These are phyloP conservation scores for Jaltomata sinuosa DNA, from an alignment of 257 asterid species.

Conservation along the genomic window DNA sequence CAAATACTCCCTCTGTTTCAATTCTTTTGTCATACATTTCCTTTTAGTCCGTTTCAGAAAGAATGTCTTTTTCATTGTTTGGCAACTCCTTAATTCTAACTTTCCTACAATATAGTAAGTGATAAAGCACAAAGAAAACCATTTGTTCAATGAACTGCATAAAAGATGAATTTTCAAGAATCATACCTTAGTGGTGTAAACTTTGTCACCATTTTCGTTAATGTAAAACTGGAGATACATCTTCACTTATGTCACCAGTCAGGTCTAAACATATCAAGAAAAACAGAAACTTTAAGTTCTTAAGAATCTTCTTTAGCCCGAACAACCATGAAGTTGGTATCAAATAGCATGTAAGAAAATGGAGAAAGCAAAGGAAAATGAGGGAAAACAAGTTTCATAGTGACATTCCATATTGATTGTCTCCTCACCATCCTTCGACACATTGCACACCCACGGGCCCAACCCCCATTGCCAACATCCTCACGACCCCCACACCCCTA, in stretches of 20 bases:
- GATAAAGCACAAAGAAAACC: no score
- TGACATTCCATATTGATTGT: not conserved
- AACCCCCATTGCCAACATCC: not conserved
- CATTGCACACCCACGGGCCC: not conserved
- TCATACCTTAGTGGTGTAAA: slow-evolving; percentile 50
- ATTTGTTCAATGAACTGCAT: no score
- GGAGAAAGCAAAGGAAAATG: not conserved
- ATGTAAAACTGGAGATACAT: slow-evolving; percentile 51
- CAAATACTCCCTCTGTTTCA: no score
- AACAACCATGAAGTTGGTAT: not conserved
- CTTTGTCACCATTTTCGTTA: slow-evolving; percentile 50
- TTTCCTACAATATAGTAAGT: no score
- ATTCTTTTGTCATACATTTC: no score
- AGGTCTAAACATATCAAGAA: not conserved
- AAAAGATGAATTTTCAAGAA: not conserved
- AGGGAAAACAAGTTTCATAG: not conserved
- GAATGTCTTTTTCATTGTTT: no score
- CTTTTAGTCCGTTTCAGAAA: no score
- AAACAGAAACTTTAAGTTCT: not conserved
- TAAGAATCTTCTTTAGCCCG: not conserved
- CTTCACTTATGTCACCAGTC: not conserved
- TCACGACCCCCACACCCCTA: not conserved
- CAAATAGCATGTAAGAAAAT: not conserved
- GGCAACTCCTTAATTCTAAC: no score
- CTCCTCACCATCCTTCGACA: not conserved